Conservation (phyloP, 1,139 yeast species). For the Taiozyma sp. region DNA sequence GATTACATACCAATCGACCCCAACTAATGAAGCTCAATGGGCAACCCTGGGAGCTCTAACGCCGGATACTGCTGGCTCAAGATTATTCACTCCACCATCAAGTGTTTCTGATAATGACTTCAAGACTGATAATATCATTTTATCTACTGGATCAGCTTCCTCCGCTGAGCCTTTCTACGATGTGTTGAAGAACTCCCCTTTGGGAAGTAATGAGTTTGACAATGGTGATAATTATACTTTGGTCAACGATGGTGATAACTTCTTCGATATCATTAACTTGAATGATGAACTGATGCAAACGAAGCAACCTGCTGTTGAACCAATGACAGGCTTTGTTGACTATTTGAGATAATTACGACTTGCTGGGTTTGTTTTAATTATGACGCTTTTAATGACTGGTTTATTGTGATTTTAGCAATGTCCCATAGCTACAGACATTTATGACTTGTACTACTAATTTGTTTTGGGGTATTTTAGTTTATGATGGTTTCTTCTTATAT, state of each 20-base stretch:
- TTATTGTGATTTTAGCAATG: not conserved
- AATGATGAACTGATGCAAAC: not conserved
- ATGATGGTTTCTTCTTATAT: not conserved
- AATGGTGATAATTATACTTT: not conserved
- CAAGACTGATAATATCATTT: not conserved
- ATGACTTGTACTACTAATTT: not conserved
- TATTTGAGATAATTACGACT: not conserved
- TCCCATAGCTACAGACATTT: not conserved
- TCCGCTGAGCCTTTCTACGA: conserved; percentile 7
- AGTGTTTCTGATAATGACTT: conserved; percentile 11
- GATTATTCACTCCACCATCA: conserved; percentile 18
- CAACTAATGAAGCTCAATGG: conserved; percentile 16
- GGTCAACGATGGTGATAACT: not conserved
- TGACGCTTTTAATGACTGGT: not conserved
- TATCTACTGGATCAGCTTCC: not conserved
- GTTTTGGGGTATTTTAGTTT: not conserved
- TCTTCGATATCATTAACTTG: not conserved
- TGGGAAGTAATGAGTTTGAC: conserved; percentile 6
- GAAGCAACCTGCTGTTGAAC: not conserved
- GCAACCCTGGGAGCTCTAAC: conserved; percentile 16
- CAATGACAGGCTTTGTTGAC: not conserved
- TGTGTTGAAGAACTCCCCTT: conserved; percentile 15
- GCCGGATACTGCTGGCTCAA: conserved; percentile 8
- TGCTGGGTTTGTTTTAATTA: too few relatives aligned
- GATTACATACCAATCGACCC: not conserved